Evolutionary conservation across 2,329 filamentous ascomycete genomes (phyloP), one percentile per base, ranked within the genome.

Genomic region (Neurospora sp.): DNA sequence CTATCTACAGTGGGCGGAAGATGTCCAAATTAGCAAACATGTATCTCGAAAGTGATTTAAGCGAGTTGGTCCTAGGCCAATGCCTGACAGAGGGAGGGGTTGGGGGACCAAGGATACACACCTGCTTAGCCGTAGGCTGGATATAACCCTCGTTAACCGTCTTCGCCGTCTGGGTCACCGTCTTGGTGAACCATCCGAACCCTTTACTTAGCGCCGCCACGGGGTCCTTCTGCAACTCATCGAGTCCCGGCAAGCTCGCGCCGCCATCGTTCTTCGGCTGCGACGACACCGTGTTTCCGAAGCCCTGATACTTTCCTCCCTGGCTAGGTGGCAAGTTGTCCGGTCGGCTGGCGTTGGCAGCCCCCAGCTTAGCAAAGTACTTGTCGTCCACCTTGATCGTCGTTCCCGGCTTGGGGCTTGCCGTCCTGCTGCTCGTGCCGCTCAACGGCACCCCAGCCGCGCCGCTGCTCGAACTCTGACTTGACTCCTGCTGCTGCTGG

Each of bases 181-280:
- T 93, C 40, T 88, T 91, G 19, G 93, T 88, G 77, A 98, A 93
- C 93, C 96, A 98, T 8, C 95, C 95, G 76, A 98, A 96, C 0
- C 95, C 92, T 81, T 97, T 97, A 37, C 89, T 93, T 75, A 99
- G 81, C 17, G 95, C 93, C 1, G 88, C 94, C 72, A 98, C 84
- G 0, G 96, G 94, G 78, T 99, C 96, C 78, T 90, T 92, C 80
- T 97, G 93, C 77, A 98, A 88, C 69, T 98, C 95, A 69, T 96
- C 91, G n/a, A 96, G 82, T 12, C 88, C 88, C 0, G 91, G 92
- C 36, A 91, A 81, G 15, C 41, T 69, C 1, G 78, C 70, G 17
- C 71, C 65, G 40, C 74, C 79, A 36, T 78, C 79, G 57, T 79
- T 79, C 40, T 33, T 36, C 6, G 80, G 79, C 69, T 83, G 80